phyloP scores from a whole-genome alignment of 1,139 yeast species.

The Zygosaccharomyces sapae region DNA sequence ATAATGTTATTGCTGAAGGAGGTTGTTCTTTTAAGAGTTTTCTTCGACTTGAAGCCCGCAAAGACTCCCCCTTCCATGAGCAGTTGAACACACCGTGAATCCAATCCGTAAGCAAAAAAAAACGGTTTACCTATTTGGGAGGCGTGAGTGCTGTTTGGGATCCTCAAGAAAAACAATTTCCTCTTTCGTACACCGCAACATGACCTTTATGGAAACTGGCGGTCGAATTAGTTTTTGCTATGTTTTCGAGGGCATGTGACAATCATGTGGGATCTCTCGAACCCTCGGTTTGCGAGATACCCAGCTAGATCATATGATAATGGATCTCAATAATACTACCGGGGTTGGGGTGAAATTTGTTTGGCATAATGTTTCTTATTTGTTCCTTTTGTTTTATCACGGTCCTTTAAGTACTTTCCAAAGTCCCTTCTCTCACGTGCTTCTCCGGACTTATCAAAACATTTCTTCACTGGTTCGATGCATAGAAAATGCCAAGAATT shows the following conservation, averaged over 20 bases:
- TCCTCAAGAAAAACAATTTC: neutral
- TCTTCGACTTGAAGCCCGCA: slow-evolving; percentile 2
- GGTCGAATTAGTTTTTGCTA: neutral
- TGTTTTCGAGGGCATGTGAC: neutral
- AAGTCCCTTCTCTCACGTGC: neutral
- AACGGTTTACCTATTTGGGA: neutral
- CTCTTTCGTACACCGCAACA: neutral
- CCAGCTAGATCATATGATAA: no score
- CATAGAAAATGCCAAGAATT: neutral
- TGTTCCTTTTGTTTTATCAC: no score
- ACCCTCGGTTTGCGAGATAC: neutral
- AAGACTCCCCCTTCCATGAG: neutral
- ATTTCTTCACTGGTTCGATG: neutral
- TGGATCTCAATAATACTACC: no score
- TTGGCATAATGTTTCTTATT: no score
- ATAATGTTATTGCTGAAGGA: neutral
- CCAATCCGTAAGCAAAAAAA: slow-evolving; percentile 1
- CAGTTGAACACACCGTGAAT: neutral
- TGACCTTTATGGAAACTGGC: neutral
- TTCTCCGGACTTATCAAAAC: neutral
- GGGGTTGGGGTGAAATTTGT: no score
- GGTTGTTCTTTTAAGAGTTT: slow-evolving; percentile 4
- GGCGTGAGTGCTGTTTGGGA: slow-evolving; percentile 2
- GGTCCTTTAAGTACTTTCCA: no score
- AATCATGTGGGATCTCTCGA: neutral